Evolutionary conservation across 1,284 basidiomycete genomes (phyloP), one percentile per base, ranked within the genome.

Genomic region (Retiboletus flavoniger): DNA sequence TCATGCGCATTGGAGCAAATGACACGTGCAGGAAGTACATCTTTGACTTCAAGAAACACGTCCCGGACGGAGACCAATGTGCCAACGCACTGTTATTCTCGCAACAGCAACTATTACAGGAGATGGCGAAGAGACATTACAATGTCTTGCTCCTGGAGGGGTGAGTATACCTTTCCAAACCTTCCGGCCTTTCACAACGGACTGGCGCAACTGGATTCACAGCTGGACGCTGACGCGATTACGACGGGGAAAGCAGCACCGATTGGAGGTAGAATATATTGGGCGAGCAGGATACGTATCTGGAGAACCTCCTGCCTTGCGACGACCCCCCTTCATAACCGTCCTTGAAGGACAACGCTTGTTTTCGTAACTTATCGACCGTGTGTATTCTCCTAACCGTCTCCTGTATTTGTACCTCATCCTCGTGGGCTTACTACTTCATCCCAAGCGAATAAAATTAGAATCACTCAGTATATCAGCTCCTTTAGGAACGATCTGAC

Each of bases 141-240:
- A 89, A 91, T 64, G 65, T 80, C 34, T 69, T 91, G 36, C 66
- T 90, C 40, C 66, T 75, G 8, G 89, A 91, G 73, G 84, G 88
- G 89, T 87, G 60, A 50, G 77, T 66, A 14, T 31, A 4, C 14
- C 9, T 40, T 53, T 54, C 19, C 54, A 32, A 44, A 46, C 50
- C 38, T 50, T 31, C 47, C 35, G 31, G 38, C 9, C 32, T n/a
- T 10, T 53, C 14, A 42, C 32, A 50, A 43, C 35, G 45, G 34
- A 50, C 56, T 59, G 51, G 58, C 52, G 31, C 36, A 41, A 53
- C 53, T 40, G 51, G 50, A 51, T 53, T 39, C 47, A 24, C 63
- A 91, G 89, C 55, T 91, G 89, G 89, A 74, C 74, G 39, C 64
- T 88, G 46, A 89, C 85, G 10, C 71, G 84, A 32, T 75, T 84